These are phyloP conservation scores for Gilbertella persicaria DNA, from an alignment of 371 early-diverging fungal species.

Conservation along the genomic window DNA sequence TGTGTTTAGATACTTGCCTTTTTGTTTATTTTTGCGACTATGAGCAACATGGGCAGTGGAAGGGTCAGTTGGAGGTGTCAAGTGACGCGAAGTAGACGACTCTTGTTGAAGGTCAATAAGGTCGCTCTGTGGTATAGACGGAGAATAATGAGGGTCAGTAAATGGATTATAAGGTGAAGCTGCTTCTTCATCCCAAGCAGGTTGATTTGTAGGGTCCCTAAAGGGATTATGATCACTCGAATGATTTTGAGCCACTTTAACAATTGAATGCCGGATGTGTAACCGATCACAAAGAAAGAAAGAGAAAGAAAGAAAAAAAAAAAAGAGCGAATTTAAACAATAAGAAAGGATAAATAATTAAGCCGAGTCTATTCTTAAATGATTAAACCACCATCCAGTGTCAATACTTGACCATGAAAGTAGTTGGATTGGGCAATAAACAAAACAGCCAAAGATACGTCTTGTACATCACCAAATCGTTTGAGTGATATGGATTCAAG, in stretches of 20 bases:
- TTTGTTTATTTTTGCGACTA: conserved; percentile 2
- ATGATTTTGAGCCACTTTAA: conserved; percentile 23
- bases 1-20: not conserved
- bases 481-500: conserved; percentile 55
- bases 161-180: conserved; percentile 25
- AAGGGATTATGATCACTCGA: conserved; percentile 18
- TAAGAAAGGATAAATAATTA: conserved; percentile 1
- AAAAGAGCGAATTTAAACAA: conserved; percentile 5
- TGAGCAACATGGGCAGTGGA: conserved; percentile 1
- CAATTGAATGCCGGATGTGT: too few species aligned
- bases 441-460: conserved; percentile 67
- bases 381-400: conserved; percentile 70
- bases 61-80: not conserved
- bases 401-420: conserved; percentile 75
- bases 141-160: conserved; percentile 15
- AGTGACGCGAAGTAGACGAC: not conserved
- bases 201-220: conserved; percentile 11
- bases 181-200: conserved; percentile 10
- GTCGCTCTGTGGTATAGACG: conserved; percentile 14
- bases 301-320: not conserved
- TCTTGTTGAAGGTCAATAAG: conserved; percentile 28
- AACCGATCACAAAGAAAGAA: conserved; percentile 12
- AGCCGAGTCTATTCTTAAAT: conserved; percentile 22
- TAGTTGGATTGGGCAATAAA: conserved; percentile 70
- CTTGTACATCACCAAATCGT: conserved; percentile 61